These are phyloP conservation scores for Naganishia vishniacii DNA, from an alignment of 768 basidiomycete genomes.

Conservation along the genomic window DNA sequence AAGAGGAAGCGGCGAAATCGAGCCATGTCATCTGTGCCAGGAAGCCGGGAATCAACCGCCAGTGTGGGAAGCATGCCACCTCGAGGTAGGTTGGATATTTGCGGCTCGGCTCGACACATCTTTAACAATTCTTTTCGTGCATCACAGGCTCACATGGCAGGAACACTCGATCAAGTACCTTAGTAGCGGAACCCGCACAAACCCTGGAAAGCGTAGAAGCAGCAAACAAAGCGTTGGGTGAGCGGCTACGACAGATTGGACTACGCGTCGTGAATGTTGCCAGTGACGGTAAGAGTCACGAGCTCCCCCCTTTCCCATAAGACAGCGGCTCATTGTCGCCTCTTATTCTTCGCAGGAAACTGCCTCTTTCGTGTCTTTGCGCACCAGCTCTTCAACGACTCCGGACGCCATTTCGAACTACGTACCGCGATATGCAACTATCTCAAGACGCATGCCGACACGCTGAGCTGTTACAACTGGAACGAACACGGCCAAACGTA, in stretches of 20 bases:
- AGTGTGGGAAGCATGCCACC: conserved; percentile 3
- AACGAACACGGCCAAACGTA: conserved; percentile 15
- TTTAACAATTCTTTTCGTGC: too few relatives aligned
- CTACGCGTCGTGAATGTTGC: conserved; percentile 14
- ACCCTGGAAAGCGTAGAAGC: conserved; percentile 18
- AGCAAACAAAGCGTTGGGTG: conserved; percentile 9
- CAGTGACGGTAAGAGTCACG: conserved; percentile 1
- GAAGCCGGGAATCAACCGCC: conserved; percentile 9
- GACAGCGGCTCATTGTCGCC: too few relatives aligned
- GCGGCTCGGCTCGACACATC: neutral
- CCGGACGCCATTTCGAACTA: conserved; percentile 2
- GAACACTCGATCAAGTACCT: conserved; percentile 13
- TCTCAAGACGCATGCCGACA: conserved; percentile 14
- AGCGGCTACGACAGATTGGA: conserved; percentile 10
- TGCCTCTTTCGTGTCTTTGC: conserved; percentile 16
- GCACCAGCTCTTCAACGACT: conserved; percentile 14
- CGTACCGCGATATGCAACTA: conserved; percentile 15
- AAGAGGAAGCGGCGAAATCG: neutral
- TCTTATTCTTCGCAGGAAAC: neutral
- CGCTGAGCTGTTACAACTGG: conserved; percentile 20
- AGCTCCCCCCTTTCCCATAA: too few relatives aligned
- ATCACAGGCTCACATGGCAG: conserved; percentile 18
- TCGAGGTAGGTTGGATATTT: neutral
- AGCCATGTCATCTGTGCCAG: neutral
- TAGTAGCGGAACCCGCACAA: conserved; percentile 5